phyloP scores from a whole-genome alignment of 2,329 filamentous ascomycete species.

The Fusarium chaquense region DNA sequence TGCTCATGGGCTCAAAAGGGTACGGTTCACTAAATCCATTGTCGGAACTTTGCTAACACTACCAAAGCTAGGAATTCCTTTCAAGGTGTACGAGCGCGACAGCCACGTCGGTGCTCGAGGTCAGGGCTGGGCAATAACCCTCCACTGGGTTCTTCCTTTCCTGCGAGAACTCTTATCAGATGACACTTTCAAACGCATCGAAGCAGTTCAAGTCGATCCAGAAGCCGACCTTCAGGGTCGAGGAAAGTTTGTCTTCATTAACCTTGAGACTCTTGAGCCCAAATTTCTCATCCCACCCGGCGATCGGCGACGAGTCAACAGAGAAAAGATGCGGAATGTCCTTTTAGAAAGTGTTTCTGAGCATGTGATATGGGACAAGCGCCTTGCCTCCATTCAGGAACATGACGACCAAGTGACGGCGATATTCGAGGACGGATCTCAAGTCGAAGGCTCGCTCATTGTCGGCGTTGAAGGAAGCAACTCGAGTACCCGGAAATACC shows the following conservation, averaged over 20 bases:
- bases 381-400: slow-evolving; percentile 8
- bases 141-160: slow-evolving; percentile 17
- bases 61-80: slow-evolving; percentile 11
- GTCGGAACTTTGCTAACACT: background rate
- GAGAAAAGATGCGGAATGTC: slow-evolving; percentile 16
- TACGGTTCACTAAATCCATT: background rate
- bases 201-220: slow-evolving; percentile 13
- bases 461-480: slow-evolving; percentile 20
- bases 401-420: background rate
- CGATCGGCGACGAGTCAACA: slow-evolving; percentile 17
- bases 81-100: slow-evolving; percentile 12
- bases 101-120: slow-evolving; percentile 1
- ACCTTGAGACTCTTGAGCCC: slow-evolving; percentile 4
- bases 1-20: slow-evolving; percentile 14
- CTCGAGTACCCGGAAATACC: slow-evolving; percentile 3
- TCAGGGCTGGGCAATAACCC: slow-evolving; percentile 19
- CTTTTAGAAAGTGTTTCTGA: background rate
- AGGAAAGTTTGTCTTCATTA: slow-evolving; percentile 16
- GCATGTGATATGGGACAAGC: slow-evolving; percentile 6
- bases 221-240: slow-evolving; percentile 16
- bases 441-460: background rate
- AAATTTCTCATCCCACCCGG: slow-evolving; percentile 8
- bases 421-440: background rate
- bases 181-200: background rate
- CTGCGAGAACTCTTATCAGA: background rate